Conservation (phyloP, 345 rosid species). For the Eucalyptus pauciflora region DNA sequence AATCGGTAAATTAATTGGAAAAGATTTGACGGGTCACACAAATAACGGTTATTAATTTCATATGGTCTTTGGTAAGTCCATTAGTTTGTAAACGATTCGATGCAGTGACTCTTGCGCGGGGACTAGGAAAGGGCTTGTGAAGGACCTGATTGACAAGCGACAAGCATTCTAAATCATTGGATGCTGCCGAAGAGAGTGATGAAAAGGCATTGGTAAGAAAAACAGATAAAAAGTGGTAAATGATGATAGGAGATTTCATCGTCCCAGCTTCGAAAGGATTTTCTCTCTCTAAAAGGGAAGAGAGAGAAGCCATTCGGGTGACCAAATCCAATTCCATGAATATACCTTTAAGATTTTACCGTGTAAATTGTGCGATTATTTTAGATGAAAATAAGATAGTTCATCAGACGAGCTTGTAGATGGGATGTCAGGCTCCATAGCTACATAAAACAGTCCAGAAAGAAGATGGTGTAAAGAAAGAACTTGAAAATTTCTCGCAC, state of each 20-base stretch:
- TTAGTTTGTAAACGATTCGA: background rate
- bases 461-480: background rate
- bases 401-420: background rate
- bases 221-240: background rate
- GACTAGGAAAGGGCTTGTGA: background rate
- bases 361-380: background rate
- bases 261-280: background rate
- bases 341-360: background rate
- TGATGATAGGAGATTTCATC: background rate
- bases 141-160: background rate
- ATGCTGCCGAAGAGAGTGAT: background rate
- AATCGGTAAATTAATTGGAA: background rate
- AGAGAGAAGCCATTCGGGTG: background rate
- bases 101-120: background rate
- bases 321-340: background rate
- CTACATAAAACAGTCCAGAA: background rate
- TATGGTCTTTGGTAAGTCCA: background rate
- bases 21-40: accelerated
- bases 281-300: background rate
- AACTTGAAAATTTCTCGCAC: background rate
- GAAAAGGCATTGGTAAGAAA: background rate
- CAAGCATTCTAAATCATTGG: background rate
- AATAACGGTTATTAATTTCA: background rate
- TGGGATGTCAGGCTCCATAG: background rate
- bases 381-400: background rate